Evolutionary conservation across 106 monocot genomes (phyloP).

Genomic region (Phalaenopsis aphrodite): DNA sequence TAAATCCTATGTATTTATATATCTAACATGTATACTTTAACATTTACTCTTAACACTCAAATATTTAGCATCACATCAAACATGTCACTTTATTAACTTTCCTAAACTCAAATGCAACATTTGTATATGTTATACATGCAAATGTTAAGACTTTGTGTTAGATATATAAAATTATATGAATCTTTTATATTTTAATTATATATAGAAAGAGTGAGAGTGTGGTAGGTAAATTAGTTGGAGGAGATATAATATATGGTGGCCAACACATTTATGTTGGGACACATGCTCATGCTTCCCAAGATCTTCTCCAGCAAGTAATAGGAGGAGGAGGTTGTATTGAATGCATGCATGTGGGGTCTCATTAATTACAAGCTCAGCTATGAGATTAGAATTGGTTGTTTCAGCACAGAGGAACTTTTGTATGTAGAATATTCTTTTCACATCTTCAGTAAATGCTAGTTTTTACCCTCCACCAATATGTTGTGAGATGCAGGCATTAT

Average conservation of each 20-base stretch:
- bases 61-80: too few relatives aligned
- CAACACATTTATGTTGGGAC: constrained; percentile 1
- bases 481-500: too few relatives aligned
- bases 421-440: neutral
- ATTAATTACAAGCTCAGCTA: neutral
- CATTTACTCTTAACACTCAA: too few relatives aligned
- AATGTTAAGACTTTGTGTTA: too few relatives aligned
- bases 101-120: too few relatives aligned
- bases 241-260: neutral
- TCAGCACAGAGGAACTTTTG: neutral
- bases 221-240: neutral
- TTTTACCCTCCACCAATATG: too few relatives aligned
- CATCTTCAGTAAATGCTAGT: neutral
- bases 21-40: too few relatives aligned
- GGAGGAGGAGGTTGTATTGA: neutral
- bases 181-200: too few relatives aligned
- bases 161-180: too few relatives aligned
- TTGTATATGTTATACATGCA: too few relatives aligned
- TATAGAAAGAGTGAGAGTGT: neutral
- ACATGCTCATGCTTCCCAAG: neutral
- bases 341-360: neutral
- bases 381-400: neutral
- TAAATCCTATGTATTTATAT: too few relatives aligned
- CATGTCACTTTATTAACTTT: too few relatives aligned
- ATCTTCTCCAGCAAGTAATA: neutral